These are phyloP conservation scores for Wallacemonas collosoma DNA, from an alignment of 208 protist species.

Conservation along the genomic window DNA sequence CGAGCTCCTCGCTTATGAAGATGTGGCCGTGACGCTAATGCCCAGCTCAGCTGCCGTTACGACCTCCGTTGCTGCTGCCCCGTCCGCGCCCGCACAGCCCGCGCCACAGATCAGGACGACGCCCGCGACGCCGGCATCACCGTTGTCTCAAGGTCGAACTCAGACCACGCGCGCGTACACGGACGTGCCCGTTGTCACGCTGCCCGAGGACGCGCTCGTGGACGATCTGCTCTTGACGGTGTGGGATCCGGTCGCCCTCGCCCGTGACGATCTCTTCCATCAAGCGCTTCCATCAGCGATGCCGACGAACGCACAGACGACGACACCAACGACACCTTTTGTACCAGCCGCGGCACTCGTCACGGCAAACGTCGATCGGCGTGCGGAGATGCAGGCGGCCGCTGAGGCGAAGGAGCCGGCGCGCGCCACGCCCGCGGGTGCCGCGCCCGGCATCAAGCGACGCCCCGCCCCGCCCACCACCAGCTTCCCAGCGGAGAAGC, in stretches of 20 bases:
- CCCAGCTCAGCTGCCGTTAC: neutral
- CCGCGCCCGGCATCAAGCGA: conserved; percentile 71
- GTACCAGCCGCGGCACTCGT: conserved; percentile 48
- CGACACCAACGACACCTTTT: conserved; percentile 23
- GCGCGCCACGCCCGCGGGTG: conserved; percentile 74
- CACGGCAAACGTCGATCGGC: conserved; percentile 54
- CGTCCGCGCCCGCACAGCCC: neutral
- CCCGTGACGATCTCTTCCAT: conserved; percentile 50
- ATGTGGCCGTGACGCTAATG: conserved; percentile 3
- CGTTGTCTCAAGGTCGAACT: neutral
- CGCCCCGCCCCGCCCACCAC: neutral
- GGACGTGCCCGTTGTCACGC: conserved; percentile 20
- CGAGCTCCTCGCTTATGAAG: conserved; percentile 50
- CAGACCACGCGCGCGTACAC: conserved; percentile 6
- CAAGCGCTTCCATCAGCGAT: conserved; percentile 1
- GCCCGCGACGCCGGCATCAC: no score
- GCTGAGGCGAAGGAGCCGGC: conserved; percentile 22
- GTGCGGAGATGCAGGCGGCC: conserved; percentile 42
- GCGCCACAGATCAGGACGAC: neutral
- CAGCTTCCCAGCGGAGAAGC: no score
- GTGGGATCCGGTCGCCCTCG: conserved; percentile 59
- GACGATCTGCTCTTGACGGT: conserved; percentile 50
- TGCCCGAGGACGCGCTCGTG: conserved; percentile 58
- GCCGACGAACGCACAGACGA: neutral
- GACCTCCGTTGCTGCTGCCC: neutral